phyloP scores from a whole-genome alignment of 225 moss, liverwort and hornwort species.

The Marchantia polymorpha region DNA sequence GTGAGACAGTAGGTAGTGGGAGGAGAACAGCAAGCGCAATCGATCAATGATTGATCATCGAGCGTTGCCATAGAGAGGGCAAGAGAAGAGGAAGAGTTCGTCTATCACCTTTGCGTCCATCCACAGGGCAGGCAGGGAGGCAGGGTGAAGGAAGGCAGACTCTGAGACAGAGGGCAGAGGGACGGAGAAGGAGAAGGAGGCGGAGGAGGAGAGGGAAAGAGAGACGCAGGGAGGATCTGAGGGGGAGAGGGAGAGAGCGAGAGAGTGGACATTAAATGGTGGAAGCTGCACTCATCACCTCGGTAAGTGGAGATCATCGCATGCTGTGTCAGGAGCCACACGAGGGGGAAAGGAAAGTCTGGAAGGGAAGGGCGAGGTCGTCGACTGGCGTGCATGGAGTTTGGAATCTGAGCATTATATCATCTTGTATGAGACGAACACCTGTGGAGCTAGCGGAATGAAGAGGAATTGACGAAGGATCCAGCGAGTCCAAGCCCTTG shows the following conservation, averaged over 20 bases:
- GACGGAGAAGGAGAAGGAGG: not conserved
- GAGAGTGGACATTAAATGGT: conserved; percentile 4
- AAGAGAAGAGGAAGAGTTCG: not conserved
- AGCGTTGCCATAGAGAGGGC: not conserved
- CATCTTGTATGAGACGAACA: not conserved
- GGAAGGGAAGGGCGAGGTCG: not conserved
- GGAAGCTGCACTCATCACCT: not conserved
- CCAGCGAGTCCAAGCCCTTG: not conserved
- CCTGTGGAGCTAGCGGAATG: not conserved
- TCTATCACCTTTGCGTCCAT: not conserved
- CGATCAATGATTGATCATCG: conserved; percentile 9
- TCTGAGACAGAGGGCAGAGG: too few relatives aligned
- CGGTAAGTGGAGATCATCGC: not conserved
- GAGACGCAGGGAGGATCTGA: too few relatives aligned
- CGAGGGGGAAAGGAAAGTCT: not conserved
- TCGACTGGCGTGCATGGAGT: conserved; percentile 2
- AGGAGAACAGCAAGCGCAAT: conserved; percentile 13
- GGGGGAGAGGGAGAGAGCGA: not conserved
- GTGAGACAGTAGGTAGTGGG: not conserved
- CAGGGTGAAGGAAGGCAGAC: not conserved
- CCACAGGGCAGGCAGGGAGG: not conserved
- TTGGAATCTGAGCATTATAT: not conserved
- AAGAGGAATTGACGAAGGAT: not conserved
- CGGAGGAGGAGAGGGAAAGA: not conserved
- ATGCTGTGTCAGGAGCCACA: conserved; percentile 2